Evolutionary conservation across 2,329 filamentous ascomycete species (phyloP).

Genomic region (Cladorrhinum sp.): DNA sequence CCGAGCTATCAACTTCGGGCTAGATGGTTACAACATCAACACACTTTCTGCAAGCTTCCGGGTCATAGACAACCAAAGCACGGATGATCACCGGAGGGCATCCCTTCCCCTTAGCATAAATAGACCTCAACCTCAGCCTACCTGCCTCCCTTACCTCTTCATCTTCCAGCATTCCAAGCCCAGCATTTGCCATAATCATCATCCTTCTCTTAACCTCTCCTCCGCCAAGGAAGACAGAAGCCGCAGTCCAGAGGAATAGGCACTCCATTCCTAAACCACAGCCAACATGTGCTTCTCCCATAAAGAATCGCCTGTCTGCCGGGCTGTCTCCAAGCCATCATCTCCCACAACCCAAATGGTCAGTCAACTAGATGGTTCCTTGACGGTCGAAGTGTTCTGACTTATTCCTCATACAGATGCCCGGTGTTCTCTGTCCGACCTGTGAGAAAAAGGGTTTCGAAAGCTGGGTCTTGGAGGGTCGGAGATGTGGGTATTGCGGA

Average conservation of each 20-base stretch:
- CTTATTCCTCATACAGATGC: conserved; percentile 30
- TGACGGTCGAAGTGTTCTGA: neutral
- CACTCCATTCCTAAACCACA: neutral
- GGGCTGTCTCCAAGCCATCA: conserved; percentile 1
- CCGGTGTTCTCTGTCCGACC: conserved; percentile 52
- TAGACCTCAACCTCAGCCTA: neutral
- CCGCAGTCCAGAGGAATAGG: neutral
- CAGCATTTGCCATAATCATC: neutral
- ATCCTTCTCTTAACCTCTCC: neutral
- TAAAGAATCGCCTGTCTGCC: neutral
- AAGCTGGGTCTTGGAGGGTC: conserved; percentile 55
- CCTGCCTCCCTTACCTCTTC: neutral
- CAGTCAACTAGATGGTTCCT: neutral
- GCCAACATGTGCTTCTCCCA: neutral
- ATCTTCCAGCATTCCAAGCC: neutral
- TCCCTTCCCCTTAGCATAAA: neutral
- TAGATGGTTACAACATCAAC: neutral
- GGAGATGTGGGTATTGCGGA: conserved; percentile 38
- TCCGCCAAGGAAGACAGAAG: neutral
- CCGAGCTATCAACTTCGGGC: neutral
- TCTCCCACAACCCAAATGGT: neutral
- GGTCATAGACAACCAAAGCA: neutral
- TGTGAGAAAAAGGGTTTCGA: conserved; percentile 49
- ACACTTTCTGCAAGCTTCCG: neutral
- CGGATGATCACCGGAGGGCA: neutral